Percentiles rank a stretch among this genome's conserved stretches.
These are phyloP conservation scores for Beauveria sp. DNA, from an alignment of 2,329 filamentous ascomycete species.

Conservation along the genomic window DNA sequence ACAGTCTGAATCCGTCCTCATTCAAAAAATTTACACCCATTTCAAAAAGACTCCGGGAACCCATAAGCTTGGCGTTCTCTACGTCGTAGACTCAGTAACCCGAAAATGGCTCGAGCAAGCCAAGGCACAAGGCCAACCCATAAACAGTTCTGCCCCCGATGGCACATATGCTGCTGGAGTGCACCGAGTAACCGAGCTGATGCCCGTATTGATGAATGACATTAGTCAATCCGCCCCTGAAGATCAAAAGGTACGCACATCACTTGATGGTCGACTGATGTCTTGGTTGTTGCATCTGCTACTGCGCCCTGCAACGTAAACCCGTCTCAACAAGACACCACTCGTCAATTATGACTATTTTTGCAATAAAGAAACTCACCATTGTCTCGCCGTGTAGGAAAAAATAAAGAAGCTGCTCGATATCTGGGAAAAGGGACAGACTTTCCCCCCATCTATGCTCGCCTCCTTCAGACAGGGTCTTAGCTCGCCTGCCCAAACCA, in stretches of 20 bases:
- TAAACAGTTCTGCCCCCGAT: conserved; percentile 74
- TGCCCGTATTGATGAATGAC: conserved; percentile 92
- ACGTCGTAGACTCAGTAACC: conserved; percentile 99
- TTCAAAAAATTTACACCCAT: conserved; percentile 94
- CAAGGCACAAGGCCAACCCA: conserved; percentile 73
- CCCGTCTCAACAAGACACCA: neutral
- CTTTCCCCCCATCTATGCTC: conserved; percentile 77
- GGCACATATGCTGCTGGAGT: conserved; percentile 94
- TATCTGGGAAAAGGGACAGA: conserved; percentile 95
- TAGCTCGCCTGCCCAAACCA: conserved; percentile 49
- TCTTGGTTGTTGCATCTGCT: conserved; percentile 22
- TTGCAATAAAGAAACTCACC: conserved; percentile 13
- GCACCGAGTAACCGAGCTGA: conserved; percentile 90
- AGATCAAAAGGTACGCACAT: conserved; percentile 88
- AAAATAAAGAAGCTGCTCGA: conserved; percentile 91
- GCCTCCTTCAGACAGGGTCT: conserved; percentile 75
- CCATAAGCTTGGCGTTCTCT: conserved; percentile 97
- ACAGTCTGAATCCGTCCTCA: conserved; percentile 87
- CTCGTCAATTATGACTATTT: conserved; percentile 18
- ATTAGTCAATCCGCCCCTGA: conserved; percentile 80
- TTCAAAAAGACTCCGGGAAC: conserved; percentile 92
- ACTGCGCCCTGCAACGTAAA: neutral
- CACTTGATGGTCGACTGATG: conserved; percentile 16
- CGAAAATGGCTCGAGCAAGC: conserved; percentile 98
- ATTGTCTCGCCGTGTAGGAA: conserved; percentile 56